Evolutionary conservation across 106 monocot genomes (phyloP), one percentile per base, ranked within the genome.

Genomic region (Acanthochlamys bracteata): DNA sequence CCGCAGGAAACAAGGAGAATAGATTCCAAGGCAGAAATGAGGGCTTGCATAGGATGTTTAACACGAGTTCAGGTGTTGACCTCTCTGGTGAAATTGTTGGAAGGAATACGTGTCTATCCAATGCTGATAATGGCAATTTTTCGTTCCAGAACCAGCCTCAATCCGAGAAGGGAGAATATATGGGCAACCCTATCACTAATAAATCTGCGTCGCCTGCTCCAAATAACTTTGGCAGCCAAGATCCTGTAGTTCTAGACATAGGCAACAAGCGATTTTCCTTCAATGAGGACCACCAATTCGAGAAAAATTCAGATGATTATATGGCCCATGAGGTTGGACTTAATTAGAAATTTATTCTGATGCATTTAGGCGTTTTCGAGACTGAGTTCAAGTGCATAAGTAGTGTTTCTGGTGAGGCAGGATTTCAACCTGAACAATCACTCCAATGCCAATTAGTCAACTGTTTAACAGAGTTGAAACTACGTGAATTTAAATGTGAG

Each of bases 211-310:
- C 20, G 55, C 20, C 55, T 20, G 10, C 22, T 19, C 55, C n/a
- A 10, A 55, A 20, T 10, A 55, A 55, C 16, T 9, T 20, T 55
- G 55, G 22, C 10, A 20, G 20, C 55, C 20, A 20, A 55, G 55
- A 55, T 55, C 55, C 55, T 55, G 55, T 55, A 20, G 55, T 55
- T 19, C 10, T 22, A 55, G 55, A 55, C 20, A 55, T 55, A 55
- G 55, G 22, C 10, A 55, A 55, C 22, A 55, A 22, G 20, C 20
- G 11, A 55, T 55, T 55, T 20, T 55, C 55, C 20, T 55, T 55
- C 55, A 10, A 17, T 20, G 20, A 2, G 15, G 55, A 22, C 3
- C 33, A 33, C 33, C n/a, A 19, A 9, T 2, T 3, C 3, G 55
- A 55, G 22, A 55, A 20, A 55, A 22, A 21, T 10, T 55, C 55